Evolutionary conservation across 164 flowering plant species (phyloP).

Genomic region (Taxillus chinensis): DNA sequence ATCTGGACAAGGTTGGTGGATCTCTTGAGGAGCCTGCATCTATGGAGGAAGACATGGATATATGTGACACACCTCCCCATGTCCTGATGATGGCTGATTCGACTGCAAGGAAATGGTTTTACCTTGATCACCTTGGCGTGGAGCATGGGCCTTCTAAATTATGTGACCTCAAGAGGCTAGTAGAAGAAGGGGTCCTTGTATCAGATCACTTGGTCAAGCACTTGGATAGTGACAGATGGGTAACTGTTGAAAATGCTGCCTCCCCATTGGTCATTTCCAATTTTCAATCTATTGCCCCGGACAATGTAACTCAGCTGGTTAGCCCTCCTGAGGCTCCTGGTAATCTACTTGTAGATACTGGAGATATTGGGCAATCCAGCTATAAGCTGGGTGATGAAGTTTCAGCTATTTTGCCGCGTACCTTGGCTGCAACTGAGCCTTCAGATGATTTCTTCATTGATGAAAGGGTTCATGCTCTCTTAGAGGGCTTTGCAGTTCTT

Average conservation of each 20-base stretch:
- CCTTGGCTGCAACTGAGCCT: slow-evolving; percentile 18
- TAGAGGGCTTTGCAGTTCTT: slow-evolving; percentile 42
- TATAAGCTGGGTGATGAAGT: slow-evolving; percentile 21
- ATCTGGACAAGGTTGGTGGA: slow-evolving; percentile 53
- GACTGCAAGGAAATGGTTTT: slow-evolving; percentile 69
- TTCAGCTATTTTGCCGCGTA: slow-evolving; percentile 9
- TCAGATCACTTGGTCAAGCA: slow-evolving; percentile 93
- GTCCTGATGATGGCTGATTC: slow-evolving; percentile 39
- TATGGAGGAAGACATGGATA: slow-evolving; percentile 99
- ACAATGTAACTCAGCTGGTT: slow-evolving; percentile 66
- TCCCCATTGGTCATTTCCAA: slow-evolving; percentile 62
- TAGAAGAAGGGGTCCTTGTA: slow-evolving; percentile 62
- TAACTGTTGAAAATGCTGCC: slow-evolving; percentile 89
- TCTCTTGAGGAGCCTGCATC: slow-evolving; percentile 61
- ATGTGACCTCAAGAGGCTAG: slow-evolving; percentile 59
- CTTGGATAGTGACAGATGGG: slow-evolving; percentile 77
- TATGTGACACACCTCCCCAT: slow-evolving; percentile 94
- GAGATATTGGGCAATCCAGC: slow-evolving; percentile 28
- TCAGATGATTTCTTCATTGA: slow-evolving; percentile 61
- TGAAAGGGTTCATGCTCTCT: slow-evolving; percentile 62
- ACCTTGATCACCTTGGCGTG: slow-evolving; percentile 73
- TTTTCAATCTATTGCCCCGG: slow-evolving; percentile 54
- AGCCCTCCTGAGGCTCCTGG: slow-evolving; percentile 96
- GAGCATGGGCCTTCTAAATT: slow-evolving; percentile 86
- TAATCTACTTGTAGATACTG: slow-evolving; percentile 60